Evolutionary conservation across 2,329 filamentous ascomycete species (phyloP), one percentile per base, ranked within the genome.

Genomic region (Blastomyces percursus): DNA sequence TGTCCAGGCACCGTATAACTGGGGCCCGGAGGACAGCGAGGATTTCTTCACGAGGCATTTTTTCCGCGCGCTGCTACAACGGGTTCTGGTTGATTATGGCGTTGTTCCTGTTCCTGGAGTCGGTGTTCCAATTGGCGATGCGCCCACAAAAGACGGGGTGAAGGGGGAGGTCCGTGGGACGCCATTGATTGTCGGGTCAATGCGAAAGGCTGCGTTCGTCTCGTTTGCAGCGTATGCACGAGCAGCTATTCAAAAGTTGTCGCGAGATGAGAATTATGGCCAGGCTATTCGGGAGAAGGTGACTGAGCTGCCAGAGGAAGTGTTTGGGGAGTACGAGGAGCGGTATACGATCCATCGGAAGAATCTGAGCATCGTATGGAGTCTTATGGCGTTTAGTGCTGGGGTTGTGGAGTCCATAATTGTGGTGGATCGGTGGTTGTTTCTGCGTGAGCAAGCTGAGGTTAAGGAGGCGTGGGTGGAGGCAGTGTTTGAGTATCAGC

Each of bases 311-410:
- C 88, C 85, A 0, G 90, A 95, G 67, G 86, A 87, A 48, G 87
- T 92, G 66, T 87, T 97, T 57, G 79, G 81, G 11, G 74, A 69
- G 16, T 99, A 97, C 72, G 87, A 89, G 70, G 70, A 72, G 11
- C 72, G 76, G 51, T 96, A 88, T 74, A 73, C 74, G 38, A 80
- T 81, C 48, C 81, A 87, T 61, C 90, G 88, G 77, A 89, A 91
- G 69, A 88, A 96, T 71, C 77, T 99, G 48, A 91, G 88, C 70
- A 82, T 95, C 8, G 84, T 95, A 64, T 99, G 94, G 94, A 91
- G 85, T 68, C 74, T 99, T 69, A 99, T 99, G 93, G 92, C 94
- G 0, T 96, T 96, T 70, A 95, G 91, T 73, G 92, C 93, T 2
- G 85, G 85, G 24, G 88, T 96, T 3, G 86, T 95, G 2, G 94